Evolutionary conservation across 2,329 filamentous ascomycete species (phyloP).

Genomic region (Botrytis hyacinthi): DNA sequence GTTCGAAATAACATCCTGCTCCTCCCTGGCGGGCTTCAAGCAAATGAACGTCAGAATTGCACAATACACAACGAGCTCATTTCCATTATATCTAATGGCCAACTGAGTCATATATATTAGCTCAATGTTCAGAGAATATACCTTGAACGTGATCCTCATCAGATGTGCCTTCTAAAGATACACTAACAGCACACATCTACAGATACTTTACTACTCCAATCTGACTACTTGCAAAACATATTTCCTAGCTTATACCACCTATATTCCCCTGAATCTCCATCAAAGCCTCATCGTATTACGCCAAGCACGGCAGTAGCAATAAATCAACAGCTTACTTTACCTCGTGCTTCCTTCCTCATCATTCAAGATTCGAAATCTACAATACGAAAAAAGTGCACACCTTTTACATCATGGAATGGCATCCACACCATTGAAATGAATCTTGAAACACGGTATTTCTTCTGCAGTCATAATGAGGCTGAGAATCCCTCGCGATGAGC

Average conservation of each 20-base stretch:
- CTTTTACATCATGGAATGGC: neutral
- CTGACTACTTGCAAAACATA: neutral
- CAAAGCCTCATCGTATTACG: neutral
- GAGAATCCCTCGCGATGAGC: neutral
- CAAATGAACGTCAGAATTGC: neutral
- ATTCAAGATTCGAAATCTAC: neutral
- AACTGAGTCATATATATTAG: neutral
- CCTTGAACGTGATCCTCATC: neutral
- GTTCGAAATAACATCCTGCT: neutral
- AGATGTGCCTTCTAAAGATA: neutral
- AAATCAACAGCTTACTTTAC: neutral
- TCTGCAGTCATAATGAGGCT: neutral
- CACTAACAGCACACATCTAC: neutral
- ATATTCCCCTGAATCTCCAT: neutral
- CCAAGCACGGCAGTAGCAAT: neutral
- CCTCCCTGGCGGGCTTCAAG: neutral
- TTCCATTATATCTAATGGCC: neutral
- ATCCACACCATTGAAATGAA: rapidly evolving
- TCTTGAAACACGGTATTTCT: neutral
- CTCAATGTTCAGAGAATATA: neutral
- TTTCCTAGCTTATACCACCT: neutral
- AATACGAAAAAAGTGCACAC: neutral
- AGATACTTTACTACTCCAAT: neutral
- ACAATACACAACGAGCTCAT: neutral
- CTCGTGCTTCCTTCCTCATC: neutral